Percentiles rank a stretch among this genome's conserved stretches.
Evolutionary conservation across 2,329 filamentous ascomycete genomes (phyloP).

Genomic region (Sclerotinia sclerotiorum): DNA sequence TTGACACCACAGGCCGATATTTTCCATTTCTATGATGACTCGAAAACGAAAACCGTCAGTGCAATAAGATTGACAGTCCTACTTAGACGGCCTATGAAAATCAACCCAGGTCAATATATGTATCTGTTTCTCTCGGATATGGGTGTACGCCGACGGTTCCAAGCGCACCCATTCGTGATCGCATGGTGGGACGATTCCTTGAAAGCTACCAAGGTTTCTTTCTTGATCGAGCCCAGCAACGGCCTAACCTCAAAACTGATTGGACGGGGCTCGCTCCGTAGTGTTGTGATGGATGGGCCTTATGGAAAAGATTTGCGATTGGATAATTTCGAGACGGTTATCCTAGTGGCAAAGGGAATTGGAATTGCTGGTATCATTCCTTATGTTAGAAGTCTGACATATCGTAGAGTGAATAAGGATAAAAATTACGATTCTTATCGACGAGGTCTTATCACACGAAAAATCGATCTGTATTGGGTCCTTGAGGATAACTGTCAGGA

Average conservation of each 20-base stretch:
- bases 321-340: slow-evolving; percentile 28
- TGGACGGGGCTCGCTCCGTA: neutral
- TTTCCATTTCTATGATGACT: neutral
- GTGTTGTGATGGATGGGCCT: slow-evolving; percentile 25
- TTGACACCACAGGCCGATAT: neutral
- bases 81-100: neutral
- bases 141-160: neutral
- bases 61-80: neutral
- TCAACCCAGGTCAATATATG: slow-evolving; percentile 17
- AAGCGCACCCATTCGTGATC: slow-evolving; percentile 25
- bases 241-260: slow-evolving; percentile 18
- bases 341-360: slow-evolving; percentile 30
- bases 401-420: neutral
- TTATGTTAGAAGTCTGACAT: slow-evolving; percentile 22
- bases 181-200: slow-evolving; percentile 24
- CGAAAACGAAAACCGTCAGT: neutral
- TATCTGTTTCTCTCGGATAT: slow-evolving; percentile 19
- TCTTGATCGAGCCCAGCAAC: slow-evolving; percentile 21
- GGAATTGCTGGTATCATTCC: slow-evolving; percentile 30
- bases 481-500: slow-evolving; percentile 22
- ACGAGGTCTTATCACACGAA: slow-evolving; percentile 11
- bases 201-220: slow-evolving; percentile 18
- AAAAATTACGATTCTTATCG: neutral
- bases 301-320: slow-evolving; percentile 27
- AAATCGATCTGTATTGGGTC: slow-evolving; percentile 19